Evolutionary conservation across 1,139 yeast species (phyloP), one percentile per base, ranked within the genome.

Genomic region (Yamadazyma sp.): DNA sequence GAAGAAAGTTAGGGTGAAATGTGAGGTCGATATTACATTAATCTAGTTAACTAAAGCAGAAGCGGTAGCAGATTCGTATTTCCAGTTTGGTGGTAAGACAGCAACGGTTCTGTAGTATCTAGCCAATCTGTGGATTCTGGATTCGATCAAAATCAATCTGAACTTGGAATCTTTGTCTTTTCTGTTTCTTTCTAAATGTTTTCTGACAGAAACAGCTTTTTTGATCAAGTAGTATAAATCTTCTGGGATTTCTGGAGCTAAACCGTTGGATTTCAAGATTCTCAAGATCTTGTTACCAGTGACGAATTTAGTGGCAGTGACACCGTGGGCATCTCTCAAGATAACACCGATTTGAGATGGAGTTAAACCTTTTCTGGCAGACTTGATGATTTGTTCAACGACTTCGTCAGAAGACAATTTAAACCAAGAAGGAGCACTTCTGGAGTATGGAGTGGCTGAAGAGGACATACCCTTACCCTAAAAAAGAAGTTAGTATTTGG

Each of bases 141-240:
- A 91, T 81, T 92, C 99, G 73, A 94, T 89, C 77, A 92, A 86
- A 92, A 92, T 92, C 71, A 92, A 88, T 86, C 99, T 89, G 95
- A 94, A 92, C 81, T 92, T 92, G 64, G 98, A 92, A 80, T 92
- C 98, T 85, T 92, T 91, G 81, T 92, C 99, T 84, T 92, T 94
- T 87, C 99, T 89, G 97, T 92, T 92, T 80, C 95, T 88, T 81
- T 94, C 99, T 74, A 92, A 87, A 80, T 92, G 99, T 87, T 94
- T 94, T 88, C 99, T 91, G 75, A 94, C 96, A 60, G 97, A 70
- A 66, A 92, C 98, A 73, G 99, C 99, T 85, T 92, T 92, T 91
- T 92, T 92, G 72, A 92, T 94, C 78, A 92, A 87, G 79, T 78
- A 91, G 94, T 92, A 92, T 69, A 92, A 87, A 74, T 92, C 99